These are phyloP conservation scores for Oryza glumipatula DNA, from an alignment of 176 grass and related monocot species.

Conservation along the genomic window DNA sequence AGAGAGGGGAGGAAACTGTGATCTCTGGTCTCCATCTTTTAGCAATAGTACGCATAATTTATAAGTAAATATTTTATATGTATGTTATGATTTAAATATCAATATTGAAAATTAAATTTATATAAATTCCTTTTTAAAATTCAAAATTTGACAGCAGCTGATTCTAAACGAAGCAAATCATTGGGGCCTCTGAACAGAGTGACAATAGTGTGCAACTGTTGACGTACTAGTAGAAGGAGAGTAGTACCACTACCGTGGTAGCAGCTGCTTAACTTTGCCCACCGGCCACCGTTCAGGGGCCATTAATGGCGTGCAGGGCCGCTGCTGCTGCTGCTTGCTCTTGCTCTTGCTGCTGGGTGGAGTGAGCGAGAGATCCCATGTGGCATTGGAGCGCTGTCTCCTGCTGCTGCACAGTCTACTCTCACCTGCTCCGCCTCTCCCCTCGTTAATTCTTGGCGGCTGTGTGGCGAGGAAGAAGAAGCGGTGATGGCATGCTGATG, in stretches of 20 bases:
- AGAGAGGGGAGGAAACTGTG: too few species aligned
- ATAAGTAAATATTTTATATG: too few species aligned
- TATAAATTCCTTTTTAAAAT: too few species aligned
- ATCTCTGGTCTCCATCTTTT: too few species aligned
- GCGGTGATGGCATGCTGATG: not conserved
- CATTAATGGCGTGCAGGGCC: slow-evolving; percentile 19
- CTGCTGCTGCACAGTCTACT: not conserved
- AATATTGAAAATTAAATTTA: too few species aligned
- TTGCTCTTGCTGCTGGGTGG: not conserved
- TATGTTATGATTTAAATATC: too few species aligned
- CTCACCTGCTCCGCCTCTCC: slow-evolving; percentile 28
- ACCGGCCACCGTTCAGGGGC: slow-evolving; percentile 7
- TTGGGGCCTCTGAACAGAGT: not conserved
- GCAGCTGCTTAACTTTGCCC: not conserved
- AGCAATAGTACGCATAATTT: too few species aligned
- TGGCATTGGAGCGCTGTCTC: not conserved
- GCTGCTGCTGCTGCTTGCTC: not conserved
- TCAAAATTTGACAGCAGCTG: too few species aligned
- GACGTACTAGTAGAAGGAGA: too few species aligned
- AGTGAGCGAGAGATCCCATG: slow-evolving; percentile 24
- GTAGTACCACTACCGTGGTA: not conserved
- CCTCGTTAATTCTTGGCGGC: slow-evolving; percentile 8
- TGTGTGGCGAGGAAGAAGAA: not conserved
- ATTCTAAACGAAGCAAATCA: too few species aligned
- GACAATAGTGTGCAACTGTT: not conserved